Evolutionary conservation across 2,329 filamentous ascomycete species (phyloP), one percentile per base, ranked within the genome.

Genomic region (Phyllosticta paracitricarpa): DNA sequence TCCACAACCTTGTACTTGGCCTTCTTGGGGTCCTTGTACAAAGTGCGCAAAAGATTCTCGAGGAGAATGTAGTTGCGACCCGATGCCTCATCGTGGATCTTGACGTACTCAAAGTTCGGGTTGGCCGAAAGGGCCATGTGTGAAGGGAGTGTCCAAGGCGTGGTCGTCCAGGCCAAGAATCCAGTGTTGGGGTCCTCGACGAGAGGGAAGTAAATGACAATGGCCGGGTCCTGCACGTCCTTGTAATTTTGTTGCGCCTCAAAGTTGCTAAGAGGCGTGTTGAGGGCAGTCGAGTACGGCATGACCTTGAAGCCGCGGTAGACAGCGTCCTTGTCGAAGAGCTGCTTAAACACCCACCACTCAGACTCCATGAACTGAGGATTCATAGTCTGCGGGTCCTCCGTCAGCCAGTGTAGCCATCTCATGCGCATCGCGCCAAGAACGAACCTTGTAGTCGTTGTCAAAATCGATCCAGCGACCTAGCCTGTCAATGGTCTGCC

Each of bases 381-480:
- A 73, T 97, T 88, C 91, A 97, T 96, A 40, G 91, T 96, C 87
- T 88, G 69, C 53, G n/a, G 17, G 26, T 22, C 35, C 17, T 24
- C n/a, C 12, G n/a, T 63, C 25, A 58, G 40, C 59, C 5, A 48
- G 35, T 28, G 48, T 17, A 25, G 28, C 30, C 33, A 2, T 12
- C 17, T 7, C 40, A 1, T 33, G 26, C 25, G 9, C 25, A 17
- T 14, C 48, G n/a, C 14, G 61, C n/a, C 10, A 51, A 2, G n/a
- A 24, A 56, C 61, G 22, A 69, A 86, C 86, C 84, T 96, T 96
- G 80, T 96, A 97, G 73, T 97, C 91, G 68, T 96, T 94, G 75
- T 97, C 93, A 68, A 97, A 97, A 76, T 97, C 93, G 69, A 97
- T 94, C 93, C 93, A 97, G 62, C 93, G 87, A 61, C 93, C 93